Evolutionary conservation across 1,284 basidiomycete species (phyloP), one percentile per base, ranked within the genome.

Genomic region (Ganoderma multipileum): DNA sequence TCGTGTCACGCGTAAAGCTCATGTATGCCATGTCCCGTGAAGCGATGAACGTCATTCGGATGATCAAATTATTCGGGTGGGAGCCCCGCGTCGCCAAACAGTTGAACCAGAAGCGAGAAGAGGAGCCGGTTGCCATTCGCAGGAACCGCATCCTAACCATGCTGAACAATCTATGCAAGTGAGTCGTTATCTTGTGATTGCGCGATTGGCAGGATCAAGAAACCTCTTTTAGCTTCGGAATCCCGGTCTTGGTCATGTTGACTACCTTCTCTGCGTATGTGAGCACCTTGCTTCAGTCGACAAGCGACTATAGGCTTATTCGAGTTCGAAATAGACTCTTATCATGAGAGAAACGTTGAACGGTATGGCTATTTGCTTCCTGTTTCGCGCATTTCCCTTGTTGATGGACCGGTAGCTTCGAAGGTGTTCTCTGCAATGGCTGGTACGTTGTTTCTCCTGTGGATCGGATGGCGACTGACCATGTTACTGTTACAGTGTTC

Each of bases 221-320:
- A 14, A 9, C 6, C 7, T 7, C 18, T 50, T 23, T 26, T 69
- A 91, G 89, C 77, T 87, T 83, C 70, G 61, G 88, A 50, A 86
- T 93, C 44, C 91, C 93, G 0, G 80, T 91, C 3, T 70, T 89
- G 44, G 89, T 88, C 18, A 94, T 93, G 86, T 76, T 89, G 44
- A 83, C 85, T 23, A 92, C 92, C 0, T 94, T 89, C 76, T 84
- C 85, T 8, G 85, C 87, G 41, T 92, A 87, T 74, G 81, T 82
- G 66, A 63, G 80, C 75, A 7, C 8, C 26, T 30, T 8, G 9
- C n/a, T 20, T 7, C 26, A 0, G 26, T 30, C 28, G 30, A 18
- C 14, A 5, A 3, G 28, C 11, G 14, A 20, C 8, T 18, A 18
- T 18, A 30, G 12, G 5, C 38, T 38, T 20, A 18, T 3, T 23